A percentile compares a stretch with the other conserved stretches of the same genome.
Evolutionary conservation across 2,329 filamentous ascomycete species (phyloP).

Genomic region (Stemphylium vesicarium): DNA sequence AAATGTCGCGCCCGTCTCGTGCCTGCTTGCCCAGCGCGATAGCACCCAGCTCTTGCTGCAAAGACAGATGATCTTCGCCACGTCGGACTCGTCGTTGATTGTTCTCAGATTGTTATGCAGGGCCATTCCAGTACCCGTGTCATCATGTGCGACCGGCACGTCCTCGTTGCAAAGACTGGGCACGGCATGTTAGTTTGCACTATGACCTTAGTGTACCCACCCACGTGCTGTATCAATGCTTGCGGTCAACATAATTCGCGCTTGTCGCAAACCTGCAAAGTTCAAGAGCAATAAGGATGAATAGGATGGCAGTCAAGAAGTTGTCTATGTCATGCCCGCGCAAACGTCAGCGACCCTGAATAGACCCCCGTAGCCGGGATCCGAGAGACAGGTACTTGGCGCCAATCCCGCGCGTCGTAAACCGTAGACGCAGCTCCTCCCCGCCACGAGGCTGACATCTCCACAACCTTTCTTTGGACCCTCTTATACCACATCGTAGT

Average conservation of each 20-base stretch:
- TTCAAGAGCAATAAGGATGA: not conserved
- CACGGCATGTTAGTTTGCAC: constrained; percentile 6
- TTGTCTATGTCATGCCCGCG: not conserved
- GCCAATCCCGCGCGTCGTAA: constrained; percentile 16
- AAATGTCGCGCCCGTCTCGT: not conserved
- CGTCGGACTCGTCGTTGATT: not conserved
- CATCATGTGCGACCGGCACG: constrained; percentile 3
- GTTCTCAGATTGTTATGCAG: not conserved
- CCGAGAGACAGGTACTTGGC: constrained; percentile 30
- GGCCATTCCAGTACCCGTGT: not conserved
- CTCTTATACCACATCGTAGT: constrained; percentile 23
- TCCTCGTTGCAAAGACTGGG: constrained; percentile 1
- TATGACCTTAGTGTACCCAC: constrained; percentile 13
- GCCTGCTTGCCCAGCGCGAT: not conserved
- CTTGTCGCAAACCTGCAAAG: not conserved
- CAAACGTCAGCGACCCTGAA: not conserved
- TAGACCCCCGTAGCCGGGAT: constrained; percentile 4
- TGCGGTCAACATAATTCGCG: constrained; percentile 5
- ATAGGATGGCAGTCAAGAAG: not conserved
- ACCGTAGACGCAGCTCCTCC: constrained; percentile 18
- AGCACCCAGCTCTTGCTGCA: not conserved
- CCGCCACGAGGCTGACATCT: constrained; percentile 29
- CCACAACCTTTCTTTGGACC: constrained; percentile 14
- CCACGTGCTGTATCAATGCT: constrained; percentile 3
- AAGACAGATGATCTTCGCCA: not conserved